Evolutionary conservation across 2,329 filamentous ascomycete genomes (phyloP).

Genomic region (Alternaria dauci): DNA sequence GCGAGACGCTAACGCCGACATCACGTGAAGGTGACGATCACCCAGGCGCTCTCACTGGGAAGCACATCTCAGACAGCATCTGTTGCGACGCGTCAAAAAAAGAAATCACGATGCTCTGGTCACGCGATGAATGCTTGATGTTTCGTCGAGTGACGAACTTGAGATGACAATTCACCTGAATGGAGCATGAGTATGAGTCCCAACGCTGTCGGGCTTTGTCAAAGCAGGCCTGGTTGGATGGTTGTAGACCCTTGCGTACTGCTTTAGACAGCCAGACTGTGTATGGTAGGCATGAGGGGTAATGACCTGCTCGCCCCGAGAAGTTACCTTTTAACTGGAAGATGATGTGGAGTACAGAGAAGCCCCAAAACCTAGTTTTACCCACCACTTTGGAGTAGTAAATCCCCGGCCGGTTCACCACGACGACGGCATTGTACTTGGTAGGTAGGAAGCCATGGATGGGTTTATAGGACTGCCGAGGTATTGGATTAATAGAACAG

Average conservation of each 20-base stretch:
- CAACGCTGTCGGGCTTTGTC: slow-evolving; percentile 7
- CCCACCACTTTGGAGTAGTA: not conserved
- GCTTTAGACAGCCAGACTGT: slow-evolving; percentile 5
- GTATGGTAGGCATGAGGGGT: not conserved
- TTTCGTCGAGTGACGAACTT: not conserved
- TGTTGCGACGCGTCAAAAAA: slow-evolving; percentile 3
- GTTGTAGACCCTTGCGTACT: slow-evolving; percentile 15
- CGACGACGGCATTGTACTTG: not conserved
- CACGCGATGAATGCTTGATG: not conserved
- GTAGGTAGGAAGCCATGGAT: not conserved
- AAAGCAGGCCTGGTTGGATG: slow-evolving; percentile 18
- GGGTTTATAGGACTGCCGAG: not conserved
- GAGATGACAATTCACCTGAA: not conserved
- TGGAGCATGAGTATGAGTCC: not conserved
- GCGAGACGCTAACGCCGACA: slow-evolving; percentile 33
- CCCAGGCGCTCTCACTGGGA: not conserved
- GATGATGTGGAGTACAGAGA: not conserved
- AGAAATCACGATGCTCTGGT: not conserved
- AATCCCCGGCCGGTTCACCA: not conserved
- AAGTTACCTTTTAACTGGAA: not conserved
- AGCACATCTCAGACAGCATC: slow-evolving; percentile 5
- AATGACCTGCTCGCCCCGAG: slow-evolving; percentile 1
- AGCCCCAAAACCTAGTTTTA: not conserved
- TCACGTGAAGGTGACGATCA: slow-evolving; percentile 25
- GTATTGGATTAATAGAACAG: not conserved